Percentiles rank a stretch among this genome's conserved stretches.
These are phyloP conservation scores for Saccharum officinarum DNA, from an alignment of 176 grass and related monocot genomes.

Conservation along the genomic window DNA sequence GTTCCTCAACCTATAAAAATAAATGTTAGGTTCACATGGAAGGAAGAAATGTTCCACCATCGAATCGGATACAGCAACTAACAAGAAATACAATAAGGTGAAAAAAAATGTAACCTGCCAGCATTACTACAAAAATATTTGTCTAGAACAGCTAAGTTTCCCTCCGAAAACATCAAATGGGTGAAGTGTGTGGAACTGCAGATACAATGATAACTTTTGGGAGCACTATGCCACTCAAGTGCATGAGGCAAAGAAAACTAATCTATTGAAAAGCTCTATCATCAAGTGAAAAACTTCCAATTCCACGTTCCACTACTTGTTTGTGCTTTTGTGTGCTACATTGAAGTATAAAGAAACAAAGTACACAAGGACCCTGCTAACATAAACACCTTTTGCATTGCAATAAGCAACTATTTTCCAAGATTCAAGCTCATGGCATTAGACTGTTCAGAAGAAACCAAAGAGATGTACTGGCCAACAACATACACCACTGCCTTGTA, in stretches of 20 bases:
- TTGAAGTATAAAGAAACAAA: conserved; percentile 2
- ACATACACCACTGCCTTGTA: background rate
- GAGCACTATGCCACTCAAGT: background rate
- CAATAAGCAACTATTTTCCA: background rate
- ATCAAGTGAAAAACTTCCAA: background rate
- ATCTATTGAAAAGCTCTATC: background rate
- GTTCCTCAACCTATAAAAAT: conserved; percentile 64
- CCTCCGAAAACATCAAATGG: background rate
- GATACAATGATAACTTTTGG: background rate
- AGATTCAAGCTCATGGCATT: background rate
- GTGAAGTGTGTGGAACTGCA: background rate
- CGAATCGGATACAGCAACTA: background rate
- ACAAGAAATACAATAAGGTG: background rate
- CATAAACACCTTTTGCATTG: background rate
- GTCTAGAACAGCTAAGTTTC: background rate
- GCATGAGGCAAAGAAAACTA: background rate
- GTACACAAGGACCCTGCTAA: background rate
- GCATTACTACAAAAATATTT: background rate
- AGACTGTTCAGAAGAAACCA: background rate
- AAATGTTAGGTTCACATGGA: conserved; percentile 6
- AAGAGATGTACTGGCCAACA: background rate
- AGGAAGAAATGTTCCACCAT: background rate
- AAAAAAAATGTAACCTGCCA: too few relatives aligned
- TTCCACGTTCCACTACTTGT: background rate
- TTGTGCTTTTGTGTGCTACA: background rate